These are phyloP conservation scores for Elsinoe perseae DNA, from an alignment of 2,329 filamentous ascomycete genomes.

Conservation along the genomic window DNA sequence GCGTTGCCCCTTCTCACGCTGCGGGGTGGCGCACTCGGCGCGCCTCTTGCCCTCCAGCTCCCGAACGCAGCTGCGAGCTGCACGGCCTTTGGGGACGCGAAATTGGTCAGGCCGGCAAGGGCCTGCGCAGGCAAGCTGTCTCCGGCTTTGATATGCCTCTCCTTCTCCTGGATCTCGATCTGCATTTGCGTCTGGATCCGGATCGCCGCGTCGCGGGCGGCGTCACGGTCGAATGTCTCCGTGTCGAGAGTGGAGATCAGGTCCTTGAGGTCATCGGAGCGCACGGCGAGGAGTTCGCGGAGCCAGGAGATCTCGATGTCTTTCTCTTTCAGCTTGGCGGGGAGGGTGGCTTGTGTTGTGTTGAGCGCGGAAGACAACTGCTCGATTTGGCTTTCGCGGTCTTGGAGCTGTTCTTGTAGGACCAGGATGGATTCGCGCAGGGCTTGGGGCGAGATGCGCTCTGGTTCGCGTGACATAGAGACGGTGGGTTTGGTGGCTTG, in stretches of 20 bases:
- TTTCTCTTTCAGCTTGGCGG: slow-evolving; percentile 76
- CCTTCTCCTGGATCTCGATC: slow-evolving; percentile 95
- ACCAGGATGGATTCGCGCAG: slow-evolving; percentile 94
- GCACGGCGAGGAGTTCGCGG: slow-evolving; percentile 82
- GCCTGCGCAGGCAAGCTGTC: slow-evolving; percentile 46
- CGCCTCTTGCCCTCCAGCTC: slow-evolving; percentile 59
- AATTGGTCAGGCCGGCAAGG: slow-evolving; percentile 66
- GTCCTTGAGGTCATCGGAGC: slow-evolving; percentile 85
- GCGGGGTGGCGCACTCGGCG: slow-evolving; percentile 8
- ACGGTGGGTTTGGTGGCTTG: slow-evolving; percentile 21
- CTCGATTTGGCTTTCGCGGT: slow-evolving; percentile 84
- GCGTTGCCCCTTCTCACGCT: not conserved
- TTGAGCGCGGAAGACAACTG: slow-evolving; percentile 66
- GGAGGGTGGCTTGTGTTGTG: slow-evolving; percentile 66
- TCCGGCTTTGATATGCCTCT: slow-evolving; percentile 64
- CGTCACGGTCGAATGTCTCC: slow-evolving; percentile 64
- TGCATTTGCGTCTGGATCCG: slow-evolving; percentile 88
- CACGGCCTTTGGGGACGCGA: slow-evolving; percentile 75
- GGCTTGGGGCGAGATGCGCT: slow-evolving; percentile 89
- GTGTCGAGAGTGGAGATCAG: slow-evolving; percentile 73
- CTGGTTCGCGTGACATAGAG: slow-evolving; percentile 44
- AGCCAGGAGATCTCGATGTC: slow-evolving; percentile 94
- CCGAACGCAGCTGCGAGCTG: slow-evolving; percentile 97
- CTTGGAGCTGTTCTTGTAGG: slow-evolving; percentile 91
- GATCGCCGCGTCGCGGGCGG: slow-evolving; percentile 83